These are phyloP conservation scores for Aspergillus neoniger DNA, from an alignment of 2,329 filamentous ascomycete species.

Conservation along the genomic window DNA sequence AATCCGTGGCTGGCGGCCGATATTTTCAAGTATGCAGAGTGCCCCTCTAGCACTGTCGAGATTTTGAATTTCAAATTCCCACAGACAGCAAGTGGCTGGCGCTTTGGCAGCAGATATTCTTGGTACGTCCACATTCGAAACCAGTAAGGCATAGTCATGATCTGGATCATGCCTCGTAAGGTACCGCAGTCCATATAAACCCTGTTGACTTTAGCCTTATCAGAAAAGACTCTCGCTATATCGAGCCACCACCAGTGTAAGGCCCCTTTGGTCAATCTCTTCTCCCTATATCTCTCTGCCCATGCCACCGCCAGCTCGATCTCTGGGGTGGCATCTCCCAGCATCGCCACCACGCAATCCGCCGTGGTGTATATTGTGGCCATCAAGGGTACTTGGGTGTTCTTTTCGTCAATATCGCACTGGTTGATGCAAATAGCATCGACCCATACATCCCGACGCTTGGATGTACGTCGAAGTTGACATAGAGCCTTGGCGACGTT, in stretches of 20 bases:
- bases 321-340: not conserved
- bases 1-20: too few species aligned
- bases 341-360: not conserved
- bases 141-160: not conserved
- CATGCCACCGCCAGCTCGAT: not conserved
- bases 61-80: rapidly evolving
- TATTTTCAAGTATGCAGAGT: too few species aligned
- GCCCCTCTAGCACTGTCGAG: not conserved
- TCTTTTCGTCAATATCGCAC: not conserved
- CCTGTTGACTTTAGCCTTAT: not conserved
- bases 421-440: not conserved
- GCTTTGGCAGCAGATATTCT: not conserved
- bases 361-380: not conserved
- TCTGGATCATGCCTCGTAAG: not conserved
- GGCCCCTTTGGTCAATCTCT: not conserved
- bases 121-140: not conserved
- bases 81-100: not conserved
- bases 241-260: not conserved
- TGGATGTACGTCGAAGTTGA: not conserved
- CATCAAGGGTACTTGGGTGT: not conserved
- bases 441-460: not conserved
- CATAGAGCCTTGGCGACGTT: not conserved
- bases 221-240: not conserved
- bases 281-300: not conserved
- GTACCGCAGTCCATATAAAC: rapidly evolving